Conservation (phyloP, 768 basidiomycete species). For the Peribolospora baueri region DNA sequence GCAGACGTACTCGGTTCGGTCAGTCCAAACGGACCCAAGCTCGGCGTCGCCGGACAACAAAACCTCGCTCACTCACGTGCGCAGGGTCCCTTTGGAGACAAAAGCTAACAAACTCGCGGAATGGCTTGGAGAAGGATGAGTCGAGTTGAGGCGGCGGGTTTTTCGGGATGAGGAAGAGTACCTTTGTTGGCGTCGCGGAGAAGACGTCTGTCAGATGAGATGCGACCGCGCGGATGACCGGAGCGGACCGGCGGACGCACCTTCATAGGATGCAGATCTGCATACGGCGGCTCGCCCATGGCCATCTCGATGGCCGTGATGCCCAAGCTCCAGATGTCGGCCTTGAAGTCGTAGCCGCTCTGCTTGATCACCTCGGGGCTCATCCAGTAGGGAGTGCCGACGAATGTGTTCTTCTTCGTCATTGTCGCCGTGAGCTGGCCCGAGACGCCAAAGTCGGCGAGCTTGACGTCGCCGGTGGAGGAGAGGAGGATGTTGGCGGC, state of each 20-base stretch:
- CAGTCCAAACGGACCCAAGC: too few species aligned
- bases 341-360: constrained; percentile 95
- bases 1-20: too few species aligned
- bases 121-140: constrained; percentile 55
- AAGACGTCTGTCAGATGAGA: neutral
- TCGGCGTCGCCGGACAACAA: too few species aligned
- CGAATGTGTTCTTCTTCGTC: constrained; percentile 94
- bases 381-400: constrained; percentile 97
- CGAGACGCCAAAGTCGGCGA: constrained; percentile 96
- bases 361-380: constrained; percentile 99
- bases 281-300: constrained; percentile 92
- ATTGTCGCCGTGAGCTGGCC: constrained; percentile 84
- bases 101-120: constrained; percentile 76
- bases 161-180: constrained; percentile 93
- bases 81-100: constrained; percentile 87
- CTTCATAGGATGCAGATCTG: constrained; percentile 98
- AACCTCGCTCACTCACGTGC: constrained; percentile 32
- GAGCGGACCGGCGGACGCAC: constrained; percentile 24
- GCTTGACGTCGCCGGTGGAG: constrained; percentile 79
- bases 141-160: constrained; percentile 82
- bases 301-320: constrained; percentile 95
- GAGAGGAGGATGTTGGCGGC: constrained; percentile 86
- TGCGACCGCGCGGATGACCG: neutral
- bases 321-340: constrained; percentile 95
- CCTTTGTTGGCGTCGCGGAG: constrained; percentile 27